Conservation (phyloP, 345 rosid species). For the Viola odorata region DNA sequence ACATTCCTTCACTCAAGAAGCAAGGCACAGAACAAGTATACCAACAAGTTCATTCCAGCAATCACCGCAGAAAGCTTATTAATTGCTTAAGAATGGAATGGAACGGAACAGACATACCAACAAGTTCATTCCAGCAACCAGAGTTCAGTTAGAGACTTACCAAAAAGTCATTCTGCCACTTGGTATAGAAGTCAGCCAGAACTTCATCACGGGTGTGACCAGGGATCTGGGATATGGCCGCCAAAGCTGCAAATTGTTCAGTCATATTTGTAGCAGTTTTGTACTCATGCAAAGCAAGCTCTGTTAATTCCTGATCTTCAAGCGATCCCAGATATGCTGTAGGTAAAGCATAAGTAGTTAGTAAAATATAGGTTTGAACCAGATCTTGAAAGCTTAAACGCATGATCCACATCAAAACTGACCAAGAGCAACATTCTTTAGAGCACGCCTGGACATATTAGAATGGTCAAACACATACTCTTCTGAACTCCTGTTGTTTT, state of each 20-base stretch:
- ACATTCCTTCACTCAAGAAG: too few species aligned
- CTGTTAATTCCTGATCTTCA: constrained; percentile 46
- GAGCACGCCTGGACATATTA: constrained; percentile 80
- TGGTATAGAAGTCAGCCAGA: constrained; percentile 72
- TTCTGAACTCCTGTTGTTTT: constrained; percentile 66
- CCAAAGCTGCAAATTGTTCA: constrained; percentile 87
- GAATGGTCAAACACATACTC: constrained; percentile 73
- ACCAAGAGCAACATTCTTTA: constrained; percentile 86
- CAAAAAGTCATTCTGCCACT: constrained; percentile 86
- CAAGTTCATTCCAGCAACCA: neutral
- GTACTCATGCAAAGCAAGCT: constrained; percentile 67
- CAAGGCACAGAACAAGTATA: too few species aligned
- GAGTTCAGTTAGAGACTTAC: constrained; percentile 33
- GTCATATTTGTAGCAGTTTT: constrained; percentile 85
- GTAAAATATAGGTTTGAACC: neutral
- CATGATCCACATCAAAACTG: constrained; percentile 16
- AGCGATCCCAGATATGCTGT: constrained; percentile 85
- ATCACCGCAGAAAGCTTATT: too few species aligned
- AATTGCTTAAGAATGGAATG: neutral
- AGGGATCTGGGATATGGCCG: constrained; percentile 71
- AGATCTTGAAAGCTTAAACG: neutral
- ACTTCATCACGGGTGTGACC: constrained; percentile 73
- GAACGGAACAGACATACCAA: neutral
- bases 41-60: too few species aligned
- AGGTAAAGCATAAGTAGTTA: constrained; percentile 8